Evolutionary conservation across 2,329 filamentous ascomycete species (phyloP).

Genomic region (Microascus cirrosus): DNA sequence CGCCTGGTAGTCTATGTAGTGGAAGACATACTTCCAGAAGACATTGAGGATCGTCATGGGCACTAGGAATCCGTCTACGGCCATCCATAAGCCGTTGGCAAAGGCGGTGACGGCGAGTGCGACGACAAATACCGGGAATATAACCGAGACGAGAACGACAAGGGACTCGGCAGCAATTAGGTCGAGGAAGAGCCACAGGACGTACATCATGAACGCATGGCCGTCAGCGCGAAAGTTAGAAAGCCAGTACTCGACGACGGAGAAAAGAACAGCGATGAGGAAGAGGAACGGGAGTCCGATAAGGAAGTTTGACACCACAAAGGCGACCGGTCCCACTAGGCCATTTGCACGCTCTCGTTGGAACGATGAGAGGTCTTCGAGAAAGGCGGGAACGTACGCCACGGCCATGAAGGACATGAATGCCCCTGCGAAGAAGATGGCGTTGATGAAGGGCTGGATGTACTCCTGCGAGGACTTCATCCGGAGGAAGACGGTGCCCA

Average conservation of each 20-base stretch:
- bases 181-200: constrained; percentile 79
- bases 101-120: constrained; percentile 72
- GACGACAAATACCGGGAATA: constrained; percentile 73
- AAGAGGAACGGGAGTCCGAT: constrained; percentile 76
- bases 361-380: constrained; percentile 66
- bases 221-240: constrained; percentile 58
- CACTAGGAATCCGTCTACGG: constrained; percentile 73
- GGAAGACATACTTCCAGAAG: constrained; percentile 80
- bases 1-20: constrained; percentile 78
- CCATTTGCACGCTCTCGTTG: constrained; percentile 74
- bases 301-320: constrained; percentile 70
- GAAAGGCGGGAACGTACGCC: constrained; percentile 73
- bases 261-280: constrained; percentile 65
- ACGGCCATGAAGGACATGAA: constrained; percentile 78
- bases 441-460: constrained; percentile 74
- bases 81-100: constrained; percentile 86
- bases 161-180: constrained; percentile 72
- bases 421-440: constrained; percentile 64
- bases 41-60: constrained; percentile 60
- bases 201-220: constrained; percentile 62
- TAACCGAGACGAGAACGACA: constrained; percentile 61
- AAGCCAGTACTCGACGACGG: constrained; percentile 68
- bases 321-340: constrained; percentile 61
- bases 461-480: constrained; percentile 56
- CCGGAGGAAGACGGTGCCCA: constrained; percentile 80